A percentile compares a stretch with the other conserved stretches of the same genome.
Conservation (phyloP, 2,329 filamentous ascomycete species). For the Ascosphaera aggregata region DNA sequence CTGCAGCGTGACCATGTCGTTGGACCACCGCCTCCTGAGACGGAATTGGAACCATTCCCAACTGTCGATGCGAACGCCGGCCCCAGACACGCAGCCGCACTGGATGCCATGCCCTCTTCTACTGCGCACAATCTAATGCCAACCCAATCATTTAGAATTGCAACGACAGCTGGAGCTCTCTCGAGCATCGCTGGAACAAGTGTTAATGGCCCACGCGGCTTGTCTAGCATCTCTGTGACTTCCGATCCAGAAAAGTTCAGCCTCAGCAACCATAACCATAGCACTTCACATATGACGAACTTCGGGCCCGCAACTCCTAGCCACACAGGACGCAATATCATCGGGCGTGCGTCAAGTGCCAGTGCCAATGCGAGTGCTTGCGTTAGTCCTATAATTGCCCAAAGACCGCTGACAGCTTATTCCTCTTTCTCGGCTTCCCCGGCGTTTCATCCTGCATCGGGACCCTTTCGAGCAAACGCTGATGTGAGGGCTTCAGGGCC, state of each 20-base stretch:
- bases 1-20: constrained; percentile 79
- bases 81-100: constrained; percentile 22
- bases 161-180: neutral
- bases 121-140: constrained; percentile 16
- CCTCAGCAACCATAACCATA: neutral
- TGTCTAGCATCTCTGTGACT: constrained; percentile 46
- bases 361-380: neutral
- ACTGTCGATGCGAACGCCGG: constrained; percentile 66
- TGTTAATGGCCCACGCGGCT: constrained; percentile 16
- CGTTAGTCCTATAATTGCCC: neutral
- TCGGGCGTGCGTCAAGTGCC: neutral
- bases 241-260: constrained; percentile 26
- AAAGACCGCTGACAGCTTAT: neutral
- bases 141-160: neutral
- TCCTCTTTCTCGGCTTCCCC: neutral
- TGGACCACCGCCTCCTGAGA: constrained; percentile 32
- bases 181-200: neutral
- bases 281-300: neutral
- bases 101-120: constrained; percentile 49
- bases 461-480: neutral
- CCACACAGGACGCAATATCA: neutral
- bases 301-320: neutral
- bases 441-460: neutral
- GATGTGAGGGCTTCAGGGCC: neutral
- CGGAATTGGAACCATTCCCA: constrained; percentile 56